Base-by-base conservation (phyloP, 1,284 basidiomycete species). In the Ceratobasidium sp. region DNA sequence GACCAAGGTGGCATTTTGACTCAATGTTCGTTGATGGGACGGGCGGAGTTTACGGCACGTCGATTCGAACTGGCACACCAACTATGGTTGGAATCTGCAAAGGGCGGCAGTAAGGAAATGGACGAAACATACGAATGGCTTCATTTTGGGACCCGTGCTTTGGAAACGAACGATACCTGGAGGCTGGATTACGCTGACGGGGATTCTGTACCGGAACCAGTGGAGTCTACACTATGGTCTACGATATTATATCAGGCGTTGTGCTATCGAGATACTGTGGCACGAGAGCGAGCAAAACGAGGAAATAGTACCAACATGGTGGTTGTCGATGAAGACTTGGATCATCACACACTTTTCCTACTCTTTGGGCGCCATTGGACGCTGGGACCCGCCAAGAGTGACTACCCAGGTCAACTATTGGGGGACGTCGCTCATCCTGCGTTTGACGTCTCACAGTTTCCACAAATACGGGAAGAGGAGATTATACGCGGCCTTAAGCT, bases 391-490 rank as follows among this genome's bases (percentile, higher is more conserved):
- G 12, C 32, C 21, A 21, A 53, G 21, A 26, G 32, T 23, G 52
- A 57, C 18, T 55, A 32, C 45, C 65, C 65, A 14, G 65, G 65
- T 18, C 18, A 21, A 30, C 16, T 26, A 9, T 21, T 69, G 6
- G 65, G 65, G 18, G 65, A 69, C 26, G 65, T 69, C 14, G 65
- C 65, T 18, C 36, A 69, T 28, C 65, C 65, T n/a, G 65, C 65
- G 6, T 57, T 69, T 32, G 65, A 69, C n/a, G 52, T 45, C 10
- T 69, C 65, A 9, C 53, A 26, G 9, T 69, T 69, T n/a, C 52
- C 52, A 21, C 65, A 32, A 16, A 28, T 69, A 18, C 41, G 30
- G 3, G 52, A 69, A 36, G 23, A 46, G 34, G 34, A 43, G 32
- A 55, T 69, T 57, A 52, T 69, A 43, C 26, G 52, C 52, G 52